Base-by-base conservation (phyloP, 257 asterid genomes). In the Solanum corneliomulleri region DNA sequence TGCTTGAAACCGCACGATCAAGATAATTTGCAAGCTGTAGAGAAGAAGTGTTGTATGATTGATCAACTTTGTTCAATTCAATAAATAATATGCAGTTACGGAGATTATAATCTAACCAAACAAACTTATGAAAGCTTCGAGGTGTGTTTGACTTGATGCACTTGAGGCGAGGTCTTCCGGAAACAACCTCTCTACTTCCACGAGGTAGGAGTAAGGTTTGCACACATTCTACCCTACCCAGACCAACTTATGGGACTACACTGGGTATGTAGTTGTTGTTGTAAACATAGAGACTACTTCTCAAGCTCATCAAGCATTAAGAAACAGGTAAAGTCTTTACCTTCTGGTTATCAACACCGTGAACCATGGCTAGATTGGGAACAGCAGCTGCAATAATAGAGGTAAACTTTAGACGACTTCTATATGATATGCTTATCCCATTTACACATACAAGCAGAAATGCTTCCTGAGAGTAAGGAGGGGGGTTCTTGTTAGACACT, bases 281-380 rank as follows among this genome's bases (percentile, higher is more conserved):
- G n/a, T 45, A 47, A 78, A 6, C 66, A 16, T 16, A 47, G n/a
- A 45, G 27, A 78, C 41, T 78, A 78, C 66, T 78, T 25, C n/a
- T 45, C 13, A 80, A 56, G 18, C 13, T 11, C 42, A 45, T 80
- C 68, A 80, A 75, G 66, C 6, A 2, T 81, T 69, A 23, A 33
- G n/a, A 56, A 37, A 56, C 42, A 2, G 23, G 70, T 37, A 23
- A 11, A 37, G n/a, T 86, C 27, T 74, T 88, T 93, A 94, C 98
- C 98, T 94, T 94, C 90, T 84, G 90, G 87, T 93, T 94, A 77
- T 96, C 98, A 35, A 96, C 93, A 72, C 98, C 98, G 84, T 96
- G 94, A 85, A 96, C 96, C 92, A 93, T 91, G 72, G 92, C 92
- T 10, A 96, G 93, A 90, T 91, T 90, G 64, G 98, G 98, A 74